Base-by-base conservation (phyloP, 164 flowering plant genomes). In the Vitis cinerea region DNA sequence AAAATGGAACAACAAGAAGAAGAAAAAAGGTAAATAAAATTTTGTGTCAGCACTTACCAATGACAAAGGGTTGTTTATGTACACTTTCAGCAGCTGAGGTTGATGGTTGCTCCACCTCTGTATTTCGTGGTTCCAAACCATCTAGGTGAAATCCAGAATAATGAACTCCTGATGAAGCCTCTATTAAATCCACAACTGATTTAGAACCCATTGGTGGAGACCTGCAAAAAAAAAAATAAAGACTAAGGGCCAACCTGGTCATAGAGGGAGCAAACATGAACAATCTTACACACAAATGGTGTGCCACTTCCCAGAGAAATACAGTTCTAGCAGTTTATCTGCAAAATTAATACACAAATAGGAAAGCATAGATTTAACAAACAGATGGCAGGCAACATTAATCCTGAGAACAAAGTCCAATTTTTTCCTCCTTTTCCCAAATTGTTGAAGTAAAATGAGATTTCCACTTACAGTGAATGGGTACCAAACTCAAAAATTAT, bases 141-240 rank as follows among this genome's bases (percentile, higher is more conserved):
- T 89, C 72, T 84, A 91, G 72, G 68, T 87, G 97, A 74, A 92
- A 85, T 30, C 99, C 98, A 70, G 99, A 95, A 81, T 87, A 95
- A 81, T 95, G 99, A 63, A 77, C 91, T 49, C 90, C 90, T 1
- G 94, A 84, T 53, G 93, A 88, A 69, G 91, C 84, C 75, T 88
- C 97, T 67, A 92, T 82, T 77, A 91, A 67, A 66, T 89, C 91
- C 51, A 78, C 90, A 27, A 85, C 94, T 70, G 94, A 84, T 23
- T 80, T 84, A 37, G 92, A 84, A 73, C 71, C 97, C 99, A 95
- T 94, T 44, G 10, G 23, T 15, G 44, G 13, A 37, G 31, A 54
- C 81, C 83, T 77, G 63, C 54, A 77, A 17, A 59, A 51, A 70
- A 29, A 67, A 17, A 23, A 23, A 16, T 8, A 56, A 54, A 7